These are phyloP conservation scores for Nepenthes gracilis DNA, from an alignment of 148 eudicot genomes.

Conservation along the genomic window DNA sequence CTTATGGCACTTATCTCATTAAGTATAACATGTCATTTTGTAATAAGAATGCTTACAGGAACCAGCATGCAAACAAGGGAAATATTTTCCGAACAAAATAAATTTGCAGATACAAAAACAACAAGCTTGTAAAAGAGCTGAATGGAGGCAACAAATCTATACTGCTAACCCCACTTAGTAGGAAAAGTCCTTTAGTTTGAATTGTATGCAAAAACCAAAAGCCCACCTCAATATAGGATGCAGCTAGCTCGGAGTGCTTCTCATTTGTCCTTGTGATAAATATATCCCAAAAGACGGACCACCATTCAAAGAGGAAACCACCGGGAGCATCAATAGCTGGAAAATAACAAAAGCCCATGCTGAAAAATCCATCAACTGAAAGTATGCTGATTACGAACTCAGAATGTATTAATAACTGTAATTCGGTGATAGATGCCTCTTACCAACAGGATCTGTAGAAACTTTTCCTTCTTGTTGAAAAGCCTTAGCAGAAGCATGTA, in stretches of 20 bases:
- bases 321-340: slow-evolving; percentile 44
- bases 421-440: slow-evolving; percentile 2
- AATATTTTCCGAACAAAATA: too few relatives aligned
- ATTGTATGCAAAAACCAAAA: not conserved
- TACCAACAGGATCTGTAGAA: slow-evolving; percentile 39
- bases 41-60: too few relatives aligned
- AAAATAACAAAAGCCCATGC: slow-evolving; percentile 6
- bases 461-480: slow-evolving; percentile 45
- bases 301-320: slow-evolving; percentile 43
- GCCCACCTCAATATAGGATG: slow-evolving; percentile 33
- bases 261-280: slow-evolving; percentile 37
- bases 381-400: too few relatives aligned
- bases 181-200: not conserved
- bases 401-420: too few relatives aligned
- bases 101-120: too few relatives aligned
- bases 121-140: too few relatives aligned
- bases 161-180: too few relatives aligned
- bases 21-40: too few relatives aligned
- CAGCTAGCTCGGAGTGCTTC: slow-evolving; percentile 33
- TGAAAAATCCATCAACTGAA: not conserved
- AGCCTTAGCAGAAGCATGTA: slow-evolving; percentile 41
- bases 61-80: too few relatives aligned
- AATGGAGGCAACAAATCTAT: too few relatives aligned
- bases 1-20: too few relatives aligned
- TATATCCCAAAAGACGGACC: slow-evolving; percentile 50